phyloP scores from a whole-genome alignment of 352 stramenopile species.

The Albugo laibachii region DNA sequence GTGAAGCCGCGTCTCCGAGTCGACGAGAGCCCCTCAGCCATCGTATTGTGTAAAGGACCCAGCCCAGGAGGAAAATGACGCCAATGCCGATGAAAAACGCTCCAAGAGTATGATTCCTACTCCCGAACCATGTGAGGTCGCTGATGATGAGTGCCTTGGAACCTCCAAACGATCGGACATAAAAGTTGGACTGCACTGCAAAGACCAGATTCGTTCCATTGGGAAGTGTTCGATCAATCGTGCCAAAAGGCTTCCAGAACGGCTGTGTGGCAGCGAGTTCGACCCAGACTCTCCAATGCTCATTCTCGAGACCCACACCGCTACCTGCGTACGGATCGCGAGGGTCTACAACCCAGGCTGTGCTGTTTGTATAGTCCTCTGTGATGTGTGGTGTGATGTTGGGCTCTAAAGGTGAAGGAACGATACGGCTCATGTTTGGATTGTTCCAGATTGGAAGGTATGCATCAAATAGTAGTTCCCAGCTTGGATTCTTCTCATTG shows the following conservation, averaged over 20 bases:
- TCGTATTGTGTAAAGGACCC: conserved; percentile 21
- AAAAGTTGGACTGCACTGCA: conserved; percentile 69
- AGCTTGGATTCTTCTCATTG: conserved; percentile 36
- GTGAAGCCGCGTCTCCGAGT: conserved; percentile 22
- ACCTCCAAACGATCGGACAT: conserved; percentile 34
- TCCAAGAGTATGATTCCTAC: conserved; percentile 27
- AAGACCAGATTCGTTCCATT: conserved; percentile 36
- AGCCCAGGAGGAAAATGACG: conserved; percentile 24
- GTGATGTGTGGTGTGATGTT: conserved; percentile 16
- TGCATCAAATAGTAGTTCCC: conserved; percentile 6
- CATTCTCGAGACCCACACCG: conserved; percentile 40
- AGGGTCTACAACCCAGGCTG: conserved; percentile 41
- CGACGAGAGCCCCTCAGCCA: conserved; percentile 24
- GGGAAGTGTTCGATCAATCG: conserved; percentile 30
- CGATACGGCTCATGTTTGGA: conserved; percentile 53
- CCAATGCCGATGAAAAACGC: conserved; percentile 33
- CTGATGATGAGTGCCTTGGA: conserved; percentile 46
- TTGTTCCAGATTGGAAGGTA: conserved; percentile 51
- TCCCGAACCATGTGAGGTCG: conserved; percentile 49
- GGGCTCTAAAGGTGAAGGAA: conserved; percentile 14
- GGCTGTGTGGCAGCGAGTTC: conserved; percentile 32
- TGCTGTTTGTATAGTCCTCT: conserved; percentile 54
- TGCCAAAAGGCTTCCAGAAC: conserved; percentile 52
- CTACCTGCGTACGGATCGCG: conserved; percentile 16
- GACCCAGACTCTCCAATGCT: conserved; percentile 61